Percentiles rank a stretch among this genome's conserved stretches.
phyloP scores from a whole-genome alignment of 2,329 filamentous ascomycete species.

The Aspergillus pseudotamarii region DNA sequence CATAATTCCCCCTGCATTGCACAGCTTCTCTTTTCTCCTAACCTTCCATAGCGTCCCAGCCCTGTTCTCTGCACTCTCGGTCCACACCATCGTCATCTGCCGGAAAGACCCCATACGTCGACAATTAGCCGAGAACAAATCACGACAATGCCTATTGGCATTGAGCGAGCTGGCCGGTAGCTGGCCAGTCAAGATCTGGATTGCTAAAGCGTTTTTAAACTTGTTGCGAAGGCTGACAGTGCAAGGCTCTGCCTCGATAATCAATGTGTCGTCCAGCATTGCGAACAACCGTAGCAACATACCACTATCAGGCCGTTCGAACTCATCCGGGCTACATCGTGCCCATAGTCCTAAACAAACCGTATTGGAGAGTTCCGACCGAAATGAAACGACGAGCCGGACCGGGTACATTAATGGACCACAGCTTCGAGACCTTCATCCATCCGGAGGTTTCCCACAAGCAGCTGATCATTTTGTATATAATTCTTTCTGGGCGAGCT shows the following conservation, averaged over 20 bases:
- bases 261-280: constrained; percentile 8
- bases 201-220: constrained; percentile 22
- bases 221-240: constrained; percentile 20
- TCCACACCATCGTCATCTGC: constrained; percentile 30
- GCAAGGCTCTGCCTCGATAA: constrained; percentile 9
- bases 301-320: neutral
- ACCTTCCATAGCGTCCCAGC: constrained; percentile 16
- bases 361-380: neutral
- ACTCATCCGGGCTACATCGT: neutral
- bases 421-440: neutral
- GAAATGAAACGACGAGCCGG: neutral
- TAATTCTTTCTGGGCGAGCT: constrained; percentile 16
- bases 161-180: constrained; percentile 26
- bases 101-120: constrained; percentile 22
- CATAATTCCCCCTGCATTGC: neutral
- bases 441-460: neutral
- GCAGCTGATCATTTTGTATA: constrained; percentile 13
- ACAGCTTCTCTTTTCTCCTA: neutral
- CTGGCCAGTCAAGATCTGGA: constrained; percentile 31
- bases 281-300: neutral
- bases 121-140: constrained; percentile 28
- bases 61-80: constrained; percentile 26
- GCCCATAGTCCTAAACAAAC: neutral
- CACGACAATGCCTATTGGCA: constrained; percentile 28
- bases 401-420: neutral